These are phyloP conservation scores for Gracilaria vermiculophylla DNA, from an alignment of 23 red algal genomes.

Conservation along the genomic window DNA sequence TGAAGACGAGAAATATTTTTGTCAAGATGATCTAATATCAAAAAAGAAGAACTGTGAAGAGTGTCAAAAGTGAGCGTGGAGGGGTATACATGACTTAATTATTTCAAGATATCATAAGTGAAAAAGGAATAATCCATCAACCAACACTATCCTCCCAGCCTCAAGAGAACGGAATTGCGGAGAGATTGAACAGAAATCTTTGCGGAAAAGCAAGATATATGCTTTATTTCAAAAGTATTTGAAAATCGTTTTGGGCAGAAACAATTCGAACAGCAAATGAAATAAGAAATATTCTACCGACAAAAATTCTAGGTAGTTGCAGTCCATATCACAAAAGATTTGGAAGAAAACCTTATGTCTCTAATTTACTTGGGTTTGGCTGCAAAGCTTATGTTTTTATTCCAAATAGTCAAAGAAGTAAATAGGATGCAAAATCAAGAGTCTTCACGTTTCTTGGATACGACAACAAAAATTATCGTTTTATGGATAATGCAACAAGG, in stretches of 20 bases:
- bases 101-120: background rate
- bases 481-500: background rate
- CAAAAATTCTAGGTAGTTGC: background rate
- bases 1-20: background rate
- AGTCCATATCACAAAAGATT: background rate
- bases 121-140: conserved; percentile 25
- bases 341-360: background rate
- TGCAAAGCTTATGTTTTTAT: no score
- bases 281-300: background rate
- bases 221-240: background rate
- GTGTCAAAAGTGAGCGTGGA: background rate
- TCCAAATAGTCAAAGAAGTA: no score
- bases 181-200: conserved; percentile 43
- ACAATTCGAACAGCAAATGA: background rate
- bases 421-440: background rate
- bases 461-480: background rate
- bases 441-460: no score
- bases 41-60: background rate
- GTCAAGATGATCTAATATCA: background rate
- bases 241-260: background rate
- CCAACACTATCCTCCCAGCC: background rate
- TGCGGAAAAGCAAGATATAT: conserved; percentile 31
- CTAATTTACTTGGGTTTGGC: no score
- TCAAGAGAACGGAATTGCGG: background rate
- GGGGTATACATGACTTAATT: conserved; percentile 1